Conservation (phyloP, 352 stramenopile species). For the Phytophthora multivora region DNA sequence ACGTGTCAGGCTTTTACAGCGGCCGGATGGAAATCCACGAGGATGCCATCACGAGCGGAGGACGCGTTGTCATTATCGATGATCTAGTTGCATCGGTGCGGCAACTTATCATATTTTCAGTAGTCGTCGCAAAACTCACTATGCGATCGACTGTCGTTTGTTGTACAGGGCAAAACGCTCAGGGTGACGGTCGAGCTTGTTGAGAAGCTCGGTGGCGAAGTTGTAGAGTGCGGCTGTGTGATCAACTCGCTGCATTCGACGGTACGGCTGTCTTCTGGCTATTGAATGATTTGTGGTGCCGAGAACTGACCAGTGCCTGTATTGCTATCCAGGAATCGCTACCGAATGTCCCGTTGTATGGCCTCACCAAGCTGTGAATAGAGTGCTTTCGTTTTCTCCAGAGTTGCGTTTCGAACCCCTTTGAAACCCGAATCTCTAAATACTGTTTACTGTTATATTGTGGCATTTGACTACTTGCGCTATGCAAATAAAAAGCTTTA, state of each 20-base stretch:
- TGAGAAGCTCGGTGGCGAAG: conserved; percentile 63
- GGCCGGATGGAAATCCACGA: conserved; percentile 84
- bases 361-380: conserved; percentile 57
- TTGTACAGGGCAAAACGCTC: conserved; percentile 69
- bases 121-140: conserved; percentile 12
- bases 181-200: conserved; percentile 84
- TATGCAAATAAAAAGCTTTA: too few species aligned
- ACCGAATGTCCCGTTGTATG: conserved; percentile 54
- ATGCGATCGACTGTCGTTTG: background rate
- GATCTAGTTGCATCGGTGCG: conserved; percentile 78
- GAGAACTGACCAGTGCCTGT: conserved; percentile 21
- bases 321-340: conserved; percentile 42
- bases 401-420: background rate
- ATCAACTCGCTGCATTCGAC: conserved; percentile 62
- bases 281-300: background rate
- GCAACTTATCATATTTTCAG: background rate
- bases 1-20: conserved; percentile 75
- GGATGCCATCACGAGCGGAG: conserved; percentile 72
- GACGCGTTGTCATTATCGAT: conserved; percentile 79
- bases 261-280: conserved; percentile 31
- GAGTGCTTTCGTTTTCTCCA: background rate
- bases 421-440: background rate
- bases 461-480: too few species aligned
- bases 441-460: background rate
- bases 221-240: conserved; percentile 84